phyloP scores from a whole-genome alignment of 805 yeast genomes.

The Cyberlindnera meyerae region DNA sequence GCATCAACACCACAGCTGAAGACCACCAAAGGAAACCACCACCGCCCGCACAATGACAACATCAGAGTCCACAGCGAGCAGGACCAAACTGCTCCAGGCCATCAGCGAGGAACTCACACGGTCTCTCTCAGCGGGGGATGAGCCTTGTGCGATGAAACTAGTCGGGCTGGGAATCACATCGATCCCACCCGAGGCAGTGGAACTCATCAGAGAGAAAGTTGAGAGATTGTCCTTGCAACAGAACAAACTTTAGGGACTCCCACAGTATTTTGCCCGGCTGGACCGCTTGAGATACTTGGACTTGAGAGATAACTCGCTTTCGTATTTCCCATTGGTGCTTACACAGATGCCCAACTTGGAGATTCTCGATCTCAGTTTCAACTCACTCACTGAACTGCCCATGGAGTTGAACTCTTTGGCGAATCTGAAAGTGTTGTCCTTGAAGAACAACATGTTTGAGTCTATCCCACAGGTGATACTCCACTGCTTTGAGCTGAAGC shows the following conservation, averaged over 20 bases:
- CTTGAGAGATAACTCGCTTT: conserved; percentile 54
- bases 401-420: conserved; percentile 35
- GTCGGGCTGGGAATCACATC: conserved; percentile 34
- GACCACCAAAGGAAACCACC: neutral
- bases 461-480: conserved; percentile 50
- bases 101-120: conserved; percentile 24
- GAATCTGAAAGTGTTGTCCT: conserved; percentile 51
- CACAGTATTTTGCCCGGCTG: conserved; percentile 41
- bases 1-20: neutral
- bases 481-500: conserved; percentile 46
- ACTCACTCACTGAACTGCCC: conserved; percentile 47
- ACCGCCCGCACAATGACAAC: conserved; percentile 24
- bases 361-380: conserved; percentile 60
- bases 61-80: conserved; percentile 10
- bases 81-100: conserved; percentile 21
- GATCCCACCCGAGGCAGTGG: conserved; percentile 35
- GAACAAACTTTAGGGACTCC: conserved; percentile 44
- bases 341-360: conserved; percentile 42
- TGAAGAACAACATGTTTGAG: conserved; percentile 54
- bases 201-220: conserved; percentile 32
- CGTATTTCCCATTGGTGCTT: conserved; percentile 46
- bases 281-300: conserved; percentile 54
- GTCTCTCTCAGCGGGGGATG: conserved; percentile 12
- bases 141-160: conserved; percentile 31
- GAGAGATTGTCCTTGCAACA: conserved; percentile 51